These are phyloP conservation scores for Globisporangium spinosum DNA, from an alignment of 352 stramenopile species.

Conservation along the genomic window DNA sequence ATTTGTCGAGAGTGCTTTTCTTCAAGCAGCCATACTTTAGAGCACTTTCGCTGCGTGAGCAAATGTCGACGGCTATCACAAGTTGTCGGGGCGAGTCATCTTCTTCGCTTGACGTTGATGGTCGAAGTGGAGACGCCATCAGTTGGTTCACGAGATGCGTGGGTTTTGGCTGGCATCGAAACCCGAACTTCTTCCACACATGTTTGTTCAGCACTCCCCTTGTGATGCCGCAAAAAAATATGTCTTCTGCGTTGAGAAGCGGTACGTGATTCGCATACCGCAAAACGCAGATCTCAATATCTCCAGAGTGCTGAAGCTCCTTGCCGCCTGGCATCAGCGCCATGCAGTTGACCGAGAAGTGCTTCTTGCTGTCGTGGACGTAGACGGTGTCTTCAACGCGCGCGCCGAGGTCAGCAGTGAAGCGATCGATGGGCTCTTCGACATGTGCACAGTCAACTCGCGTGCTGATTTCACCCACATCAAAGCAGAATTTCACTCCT, in stretches of 20 bases:
- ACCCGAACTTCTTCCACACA: slow-evolving; percentile 55
- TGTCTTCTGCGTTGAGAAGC: slow-evolving; percentile 53
- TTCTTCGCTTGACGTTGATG: slow-evolving; percentile 2
- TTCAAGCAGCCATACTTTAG: slow-evolving; percentile 53
- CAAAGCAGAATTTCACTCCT: slow-evolving; percentile 55
- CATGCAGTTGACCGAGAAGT: slow-evolving; percentile 43
- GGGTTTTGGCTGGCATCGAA: slow-evolving; percentile 31
- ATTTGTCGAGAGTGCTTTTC: slow-evolving; percentile 52
- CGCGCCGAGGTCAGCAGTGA: slow-evolving; percentile 42
- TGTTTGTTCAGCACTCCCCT: slow-evolving; percentile 35
- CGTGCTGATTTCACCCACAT: slow-evolving; percentile 34
- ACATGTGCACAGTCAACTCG: slow-evolving; percentile 34
- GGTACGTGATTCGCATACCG: slow-evolving; percentile 76
- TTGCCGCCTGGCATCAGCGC: slow-evolving; percentile 33
- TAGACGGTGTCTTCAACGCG: slow-evolving; percentile 43
- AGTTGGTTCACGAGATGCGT: slow-evolving; percentile 54
- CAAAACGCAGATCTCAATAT: slow-evolving; percentile 59
- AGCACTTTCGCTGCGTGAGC: slow-evolving; percentile 12
- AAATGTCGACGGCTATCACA: slow-evolving; percentile 58
- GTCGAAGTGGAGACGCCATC: slow-evolving; percentile 29
- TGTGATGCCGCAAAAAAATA: slow-evolving; percentile 52
- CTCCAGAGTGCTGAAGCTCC: slow-evolving; percentile 10
- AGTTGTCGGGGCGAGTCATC: slow-evolving; percentile 20
- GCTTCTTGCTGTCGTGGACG: slow-evolving; percentile 27
- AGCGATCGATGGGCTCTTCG: slow-evolving; percentile 55